Base-by-base conservation (phyloP, 345 rosid genomes). In the Ailanthus altissimus region DNA sequence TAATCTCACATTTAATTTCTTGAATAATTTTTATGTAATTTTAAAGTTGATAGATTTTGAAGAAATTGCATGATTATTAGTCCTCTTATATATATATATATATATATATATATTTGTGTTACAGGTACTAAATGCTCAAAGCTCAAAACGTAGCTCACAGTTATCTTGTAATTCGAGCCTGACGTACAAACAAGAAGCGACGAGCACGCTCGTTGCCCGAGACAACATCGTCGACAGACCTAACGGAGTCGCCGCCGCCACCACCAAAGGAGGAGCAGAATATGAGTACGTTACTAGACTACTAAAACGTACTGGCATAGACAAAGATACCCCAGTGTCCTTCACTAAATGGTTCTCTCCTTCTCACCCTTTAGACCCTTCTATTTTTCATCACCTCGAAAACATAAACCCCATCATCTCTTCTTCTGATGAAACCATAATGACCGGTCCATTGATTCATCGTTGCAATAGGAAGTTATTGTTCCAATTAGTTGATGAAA, bases 361-460 rank as follows among this genome's bases (percentile, higher is more conserved):
- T 23, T 81, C 95, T 1, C 91, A 86, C 36, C 92, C 94, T 13
- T 78, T 93, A 11, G 85, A 95, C 77, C 91, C 96, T 20, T 88
- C 96, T 5, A 88, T 86, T 73, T 95, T 93, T 84, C 75, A 86
- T 80, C 75, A 81, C 58, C 88, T 93, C 62, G 97, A 93, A 75
- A 79, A 75, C 51, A 85, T 76, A 15, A 25, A 54, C 21, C 8
- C 65, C 25, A 21, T 40, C 47, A 47, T 58, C 28, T 32, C 9
- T 14, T 57, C 26, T 57, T 57, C 62, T 8, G 57, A 15, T 2
- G 72, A 70, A 47, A 46, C 77, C 70, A 61, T 57, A 2, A 13
- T 72, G 18, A 32, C 68, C 21, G 77, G 78, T 50, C 76, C 72
- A 23, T 67, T 92, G 56, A 26, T 74, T 65, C 92, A 70, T 11